A percentile compares a stretch with the other conserved stretches of the same genome.
Evolutionary conservation across 2,329 filamentous ascomycete genomes (phyloP).

Genomic region (Rhynchosporium agropyri): DNA sequence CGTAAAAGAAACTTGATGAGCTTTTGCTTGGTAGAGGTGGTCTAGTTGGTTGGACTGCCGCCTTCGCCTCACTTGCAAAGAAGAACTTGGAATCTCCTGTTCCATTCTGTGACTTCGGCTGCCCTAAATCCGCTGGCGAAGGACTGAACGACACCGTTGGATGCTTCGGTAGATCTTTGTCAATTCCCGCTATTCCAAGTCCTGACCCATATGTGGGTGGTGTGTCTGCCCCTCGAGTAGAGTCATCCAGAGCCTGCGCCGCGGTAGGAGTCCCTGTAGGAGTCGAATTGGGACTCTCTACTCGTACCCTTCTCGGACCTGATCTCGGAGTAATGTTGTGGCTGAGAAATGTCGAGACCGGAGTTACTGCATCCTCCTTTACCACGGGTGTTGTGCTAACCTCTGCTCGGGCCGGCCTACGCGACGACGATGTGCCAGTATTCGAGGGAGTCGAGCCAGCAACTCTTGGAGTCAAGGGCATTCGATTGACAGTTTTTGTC

Average conservation of each 20-base stretch:
- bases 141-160: slow-evolving; percentile 48
- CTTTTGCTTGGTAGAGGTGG: slow-evolving; percentile 31
- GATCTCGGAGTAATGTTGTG: slow-evolving; percentile 80
- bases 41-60: slow-evolving; percentile 38
- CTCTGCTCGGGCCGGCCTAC: slow-evolving; percentile 54
- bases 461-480: slow-evolving; percentile 62
- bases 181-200: slow-evolving; percentile 34
- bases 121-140: slow-evolving; percentile 43
- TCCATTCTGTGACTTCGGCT: slow-evolving; percentile 36
- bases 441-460: slow-evolving; percentile 44
- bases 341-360: slow-evolving; percentile 59
- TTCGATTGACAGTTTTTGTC: slow-evolving; percentile 55
- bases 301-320: slow-evolving; percentile 69
- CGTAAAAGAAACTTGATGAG: slow-evolving; percentile 53
- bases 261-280: slow-evolving; percentile 61
- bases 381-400: slow-evolving; percentile 32
- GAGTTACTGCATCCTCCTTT: slow-evolving; percentile 55
- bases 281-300: slow-evolving; percentile 69
- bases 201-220: slow-evolving; percentile 24
- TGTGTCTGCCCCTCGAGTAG: slow-evolving; percentile 43
- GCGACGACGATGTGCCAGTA: slow-evolving; percentile 42
- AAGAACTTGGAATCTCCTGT: slow-evolving; percentile 75
- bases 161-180: slow-evolving; percentile 37
- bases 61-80: slow-evolving; percentile 78
- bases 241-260: slow-evolving; percentile 43